Conservation (phyloP, 257 asterid genomes). For the Salvia rosmarinus region DNA sequence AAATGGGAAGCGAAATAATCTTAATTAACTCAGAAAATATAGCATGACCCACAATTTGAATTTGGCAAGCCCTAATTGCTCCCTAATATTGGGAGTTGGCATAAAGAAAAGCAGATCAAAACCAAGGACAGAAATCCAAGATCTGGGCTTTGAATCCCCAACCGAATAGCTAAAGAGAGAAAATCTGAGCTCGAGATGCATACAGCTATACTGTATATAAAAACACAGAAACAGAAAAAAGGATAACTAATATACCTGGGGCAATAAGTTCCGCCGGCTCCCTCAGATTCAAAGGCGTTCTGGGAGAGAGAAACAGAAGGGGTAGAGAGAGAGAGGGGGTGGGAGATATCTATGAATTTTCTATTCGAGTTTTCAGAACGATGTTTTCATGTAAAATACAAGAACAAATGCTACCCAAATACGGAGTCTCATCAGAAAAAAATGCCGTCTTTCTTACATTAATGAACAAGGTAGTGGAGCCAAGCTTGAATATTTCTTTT, state of each 20-base stretch:
- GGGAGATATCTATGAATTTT: conserved; percentile 15
- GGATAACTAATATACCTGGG: conserved; percentile 32
- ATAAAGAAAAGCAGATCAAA: conserved; percentile 28
- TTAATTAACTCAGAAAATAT: not conserved
- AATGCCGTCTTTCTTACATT: not conserved
- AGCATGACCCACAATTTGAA: conserved; percentile 23
- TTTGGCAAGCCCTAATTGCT: not conserved
- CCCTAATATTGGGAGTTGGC: not conserved
- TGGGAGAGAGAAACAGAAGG: conserved; percentile 24
- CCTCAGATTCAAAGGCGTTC: conserved; percentile 37
- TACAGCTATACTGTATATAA: not conserved
- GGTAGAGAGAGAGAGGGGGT: conserved; percentile 15
- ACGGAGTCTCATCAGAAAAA: not conserved
- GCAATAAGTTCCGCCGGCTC: conserved; percentile 35
- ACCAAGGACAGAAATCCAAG: conserved; percentile 31
- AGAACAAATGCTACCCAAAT: not conserved
- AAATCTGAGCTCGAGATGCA: not conserved
- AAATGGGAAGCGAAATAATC: conserved; percentile 25
- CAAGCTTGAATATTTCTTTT: no score
- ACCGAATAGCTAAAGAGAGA: not conserved
- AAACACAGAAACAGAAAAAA: conserved; percentile 2
- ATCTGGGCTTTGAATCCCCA: conserved; percentile 37
- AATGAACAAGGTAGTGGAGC: not conserved
- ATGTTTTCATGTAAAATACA: conserved; percentile 16
- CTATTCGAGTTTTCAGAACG: not conserved